These are phyloP conservation scores for Termitomyces heimii DNA, from an alignment of 768 basidiomycete genomes.

Conservation along the genomic window DNA sequence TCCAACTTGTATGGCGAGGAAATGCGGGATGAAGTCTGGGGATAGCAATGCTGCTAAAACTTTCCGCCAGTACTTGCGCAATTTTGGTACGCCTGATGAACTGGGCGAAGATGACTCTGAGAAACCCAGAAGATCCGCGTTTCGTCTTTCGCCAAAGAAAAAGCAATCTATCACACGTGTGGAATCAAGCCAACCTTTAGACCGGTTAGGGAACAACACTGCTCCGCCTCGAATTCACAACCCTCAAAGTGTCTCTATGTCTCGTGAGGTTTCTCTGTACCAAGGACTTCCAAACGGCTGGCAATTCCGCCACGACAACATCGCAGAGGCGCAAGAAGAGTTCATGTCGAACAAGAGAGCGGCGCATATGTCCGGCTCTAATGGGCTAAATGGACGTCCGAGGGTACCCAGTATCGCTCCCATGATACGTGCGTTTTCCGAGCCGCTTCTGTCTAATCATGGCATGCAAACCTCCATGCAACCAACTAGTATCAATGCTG, in stretches of 20 bases:
- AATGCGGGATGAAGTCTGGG: constrained; percentile 25
- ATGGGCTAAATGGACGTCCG: constrained; percentile 18
- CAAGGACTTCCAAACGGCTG: constrained; percentile 42
- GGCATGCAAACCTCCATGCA: neutral
- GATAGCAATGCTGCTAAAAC: constrained; percentile 1
- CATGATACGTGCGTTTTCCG: constrained; percentile 18
- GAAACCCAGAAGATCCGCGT: neutral
- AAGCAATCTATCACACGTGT: neutral
- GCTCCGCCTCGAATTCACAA: constrained; percentile 6
- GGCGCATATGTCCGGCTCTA: neutral
- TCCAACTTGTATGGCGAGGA: constrained; percentile 61
- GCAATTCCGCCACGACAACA: constrained; percentile 36
- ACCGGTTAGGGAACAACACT: constrained; percentile 6
- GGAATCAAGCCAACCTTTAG: constrained; percentile 1
- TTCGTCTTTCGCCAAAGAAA: neutral
- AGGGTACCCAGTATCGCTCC: constrained; percentile 36
- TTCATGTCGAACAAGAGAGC: constrained; percentile 7
- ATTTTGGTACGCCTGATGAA: neutral
- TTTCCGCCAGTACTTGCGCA: constrained; percentile 13
- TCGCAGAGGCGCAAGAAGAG: constrained; percentile 24
- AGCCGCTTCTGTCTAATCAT: neutral
- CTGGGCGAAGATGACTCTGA: neutral
- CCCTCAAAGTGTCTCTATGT: constrained; percentile 27
- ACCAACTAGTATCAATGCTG: constrained; percentile 16
- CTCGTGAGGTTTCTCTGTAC: constrained; percentile 41